Evolutionary conservation across 176 grass and related monocot species (phyloP), one percentile per base, ranked within the genome.

Genomic region (Microstegium vimineum): DNA sequence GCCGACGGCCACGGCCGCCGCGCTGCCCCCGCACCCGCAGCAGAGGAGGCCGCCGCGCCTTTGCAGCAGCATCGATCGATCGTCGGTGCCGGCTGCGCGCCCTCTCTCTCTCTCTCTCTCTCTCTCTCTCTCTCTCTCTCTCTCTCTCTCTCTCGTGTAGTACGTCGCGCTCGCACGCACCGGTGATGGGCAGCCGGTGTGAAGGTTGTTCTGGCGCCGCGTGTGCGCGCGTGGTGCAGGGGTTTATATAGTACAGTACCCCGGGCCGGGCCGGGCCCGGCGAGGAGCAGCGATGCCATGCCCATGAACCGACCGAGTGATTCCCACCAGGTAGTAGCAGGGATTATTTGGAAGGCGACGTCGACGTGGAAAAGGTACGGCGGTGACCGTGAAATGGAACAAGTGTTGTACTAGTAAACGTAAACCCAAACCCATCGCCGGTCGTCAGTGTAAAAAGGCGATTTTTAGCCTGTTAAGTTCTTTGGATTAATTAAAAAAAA

Each of bases 1-100:
- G 56, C 74, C 76, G 14, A 40, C 73, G 45, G 57, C 8, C 23
- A 33, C 73, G 18, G 20, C 28, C 15, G 23, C 60, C n/a, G 87
- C 84, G 47, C 75, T 73, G 38, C 57, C 75, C 6, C 80, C 83
- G 61, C 82, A 70, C 20, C 86, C 84, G 81, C 83, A 95, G 76
- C 88, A 88, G 36, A 89, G 85, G 40, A 90, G 68, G 40, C 74
- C 73, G 66, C 67, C 68, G 66, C 67, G 73, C 62, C 85, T 62
- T 8, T 86, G 83, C 72, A 77, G 83, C 11, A 77, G 69, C 77
- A 89, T 83, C 26, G 49, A 52, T 52, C 2, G 51, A 8, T 31
- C 63, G 31, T 8, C 0, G 38, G 2, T 37, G 32, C 3, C 16
- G 10, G 76, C 49, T 54, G 49, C 45, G n/a, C n/a, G n/a, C n/a